Evolutionary conservation across 176 grass and related monocot genomes (phyloP).

Genomic region (Zoysia japonica): DNA sequence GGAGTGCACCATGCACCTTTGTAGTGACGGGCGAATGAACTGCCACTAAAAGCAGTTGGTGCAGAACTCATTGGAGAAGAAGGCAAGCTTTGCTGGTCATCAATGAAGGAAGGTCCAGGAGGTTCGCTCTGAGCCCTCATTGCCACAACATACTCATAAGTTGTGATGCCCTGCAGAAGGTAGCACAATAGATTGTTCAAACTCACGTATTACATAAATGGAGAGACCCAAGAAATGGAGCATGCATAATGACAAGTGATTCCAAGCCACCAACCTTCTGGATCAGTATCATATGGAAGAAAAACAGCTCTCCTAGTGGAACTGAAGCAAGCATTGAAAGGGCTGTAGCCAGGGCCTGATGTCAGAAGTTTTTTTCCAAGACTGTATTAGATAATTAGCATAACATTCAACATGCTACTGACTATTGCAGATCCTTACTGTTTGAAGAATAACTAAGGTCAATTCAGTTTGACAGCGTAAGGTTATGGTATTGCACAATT

Average conservation of each 20-base stretch:
- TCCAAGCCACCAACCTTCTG: conserved; percentile 62
- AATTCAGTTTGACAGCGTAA: neutral
- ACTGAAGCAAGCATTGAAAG: conserved; percentile 80
- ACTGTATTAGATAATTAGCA: conserved; percentile 12
- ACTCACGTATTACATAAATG: neutral
- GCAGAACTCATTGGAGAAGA: conserved; percentile 93
- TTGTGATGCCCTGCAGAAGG: conserved; percentile 79
- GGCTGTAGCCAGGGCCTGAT: conserved; percentile 69
- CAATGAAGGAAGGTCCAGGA: conserved; percentile 62
- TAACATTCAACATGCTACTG: neutral
- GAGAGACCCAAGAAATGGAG: neutral
- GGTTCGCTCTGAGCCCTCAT: conserved; percentile 96
- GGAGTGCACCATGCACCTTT: conserved; percentile 99
- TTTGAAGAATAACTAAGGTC: neutral
- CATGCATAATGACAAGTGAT: conserved; percentile 3
- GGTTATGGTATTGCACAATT: neutral
- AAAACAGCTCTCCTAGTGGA: conserved; percentile 90
- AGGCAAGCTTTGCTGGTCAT: conserved; percentile 65
- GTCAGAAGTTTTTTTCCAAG: conserved; percentile 25
- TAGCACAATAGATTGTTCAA: neutral
- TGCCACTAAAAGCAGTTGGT: conserved; percentile 90
- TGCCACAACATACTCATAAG: conserved; percentile 97
- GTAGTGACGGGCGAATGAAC: conserved; percentile 82
- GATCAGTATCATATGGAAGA: conserved; percentile 98
- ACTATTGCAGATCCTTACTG: neutral